Conservation (phyloP, 2,329 filamentous ascomycete species). For the Hymenoscyphus repandus region DNA sequence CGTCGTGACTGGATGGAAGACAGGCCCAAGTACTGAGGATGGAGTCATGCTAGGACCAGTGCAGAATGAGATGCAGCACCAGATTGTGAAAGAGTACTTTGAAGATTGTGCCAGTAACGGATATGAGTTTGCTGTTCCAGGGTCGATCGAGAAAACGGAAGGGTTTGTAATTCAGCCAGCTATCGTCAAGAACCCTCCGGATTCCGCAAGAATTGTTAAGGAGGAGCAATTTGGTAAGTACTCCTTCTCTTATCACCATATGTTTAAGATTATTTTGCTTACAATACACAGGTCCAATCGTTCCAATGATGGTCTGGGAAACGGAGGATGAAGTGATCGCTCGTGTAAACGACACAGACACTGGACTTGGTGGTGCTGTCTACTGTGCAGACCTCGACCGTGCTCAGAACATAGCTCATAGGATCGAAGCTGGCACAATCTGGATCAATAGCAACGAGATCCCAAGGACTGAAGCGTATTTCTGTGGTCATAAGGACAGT, state of each 20-base stretch:
- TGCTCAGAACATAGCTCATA: slow-evolving; percentile 46
- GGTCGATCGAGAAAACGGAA: slow-evolving; percentile 31
- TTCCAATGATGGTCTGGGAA: slow-evolving; percentile 57
- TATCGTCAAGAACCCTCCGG: slow-evolving; percentile 52
- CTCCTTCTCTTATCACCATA: background rate
- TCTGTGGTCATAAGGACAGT: slow-evolving; percentile 32
- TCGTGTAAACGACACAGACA: slow-evolving; percentile 47
- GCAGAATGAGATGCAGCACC: slow-evolving; percentile 61
- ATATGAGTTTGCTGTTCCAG: slow-evolving; percentile 46
- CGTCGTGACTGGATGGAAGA: slow-evolving; percentile 40
- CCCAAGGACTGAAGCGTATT: slow-evolving; percentile 38
- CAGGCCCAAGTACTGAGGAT: slow-evolving; percentile 34
- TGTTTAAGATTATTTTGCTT: background rate
- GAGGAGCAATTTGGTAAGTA: slow-evolving; percentile 55
- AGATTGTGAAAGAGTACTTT: slow-evolving; percentile 52
- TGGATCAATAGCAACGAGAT: slow-evolving; percentile 54
- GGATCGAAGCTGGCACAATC: slow-evolving; percentile 52
- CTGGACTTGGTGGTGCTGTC: slow-evolving; percentile 52
- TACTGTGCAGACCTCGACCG: slow-evolving; percentile 48
- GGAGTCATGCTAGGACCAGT: slow-evolving; percentile 48
- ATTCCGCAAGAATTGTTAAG: slow-evolving; percentile 47
- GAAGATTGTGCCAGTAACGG: slow-evolving; percentile 49
- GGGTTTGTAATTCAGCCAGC: slow-evolving; percentile 56
- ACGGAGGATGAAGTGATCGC: slow-evolving; percentile 54
- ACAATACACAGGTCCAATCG: slow-evolving; percentile 44